phyloP scores from a whole-genome alignment of 1,284 basidiomycete species.

The Papiliotrema flavescens region DNA sequence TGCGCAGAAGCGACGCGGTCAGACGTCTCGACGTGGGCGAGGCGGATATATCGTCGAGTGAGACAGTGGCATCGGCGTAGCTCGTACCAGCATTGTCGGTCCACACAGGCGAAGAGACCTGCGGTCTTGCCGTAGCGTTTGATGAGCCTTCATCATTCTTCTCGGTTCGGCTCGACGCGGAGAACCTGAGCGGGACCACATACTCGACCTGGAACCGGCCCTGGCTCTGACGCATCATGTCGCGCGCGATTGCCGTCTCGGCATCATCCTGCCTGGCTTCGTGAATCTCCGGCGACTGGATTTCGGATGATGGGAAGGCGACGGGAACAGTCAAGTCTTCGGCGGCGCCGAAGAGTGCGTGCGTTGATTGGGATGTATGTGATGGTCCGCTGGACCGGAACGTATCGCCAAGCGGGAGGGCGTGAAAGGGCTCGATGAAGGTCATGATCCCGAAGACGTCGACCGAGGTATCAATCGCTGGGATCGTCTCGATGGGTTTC shows the following conservation, averaged over 20 bases:
- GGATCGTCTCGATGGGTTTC: not conserved
- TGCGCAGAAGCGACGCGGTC: not conserved
- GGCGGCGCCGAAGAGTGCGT: not conserved
- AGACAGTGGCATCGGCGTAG: not conserved
- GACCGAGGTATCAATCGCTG: not conserved
- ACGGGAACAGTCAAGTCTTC: constrained; percentile 7
- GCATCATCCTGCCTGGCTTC: not conserved
- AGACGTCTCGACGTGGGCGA: not conserved
- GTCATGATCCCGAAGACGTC: constrained; percentile 7
- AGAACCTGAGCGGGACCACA: not conserved
- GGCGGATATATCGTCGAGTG: not conserved
- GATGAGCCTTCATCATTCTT: not conserved
- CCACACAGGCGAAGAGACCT: not conserved
- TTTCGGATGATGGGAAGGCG: constrained; percentile 1
- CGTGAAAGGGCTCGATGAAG: not conserved
- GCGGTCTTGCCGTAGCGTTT: not conserved
- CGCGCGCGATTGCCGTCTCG: not conserved
- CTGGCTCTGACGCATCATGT: not conserved
- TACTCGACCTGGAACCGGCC: not conserved
- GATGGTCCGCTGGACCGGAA: not conserved
- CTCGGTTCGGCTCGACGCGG: not conserved
- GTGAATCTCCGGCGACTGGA: not conserved
- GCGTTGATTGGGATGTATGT: not conserved
- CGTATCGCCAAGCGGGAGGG: not conserved
- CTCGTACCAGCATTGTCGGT: not conserved